Conservation (phyloP, 768 basidiomycete species). For the Tricholoma flavovirens region DNA sequence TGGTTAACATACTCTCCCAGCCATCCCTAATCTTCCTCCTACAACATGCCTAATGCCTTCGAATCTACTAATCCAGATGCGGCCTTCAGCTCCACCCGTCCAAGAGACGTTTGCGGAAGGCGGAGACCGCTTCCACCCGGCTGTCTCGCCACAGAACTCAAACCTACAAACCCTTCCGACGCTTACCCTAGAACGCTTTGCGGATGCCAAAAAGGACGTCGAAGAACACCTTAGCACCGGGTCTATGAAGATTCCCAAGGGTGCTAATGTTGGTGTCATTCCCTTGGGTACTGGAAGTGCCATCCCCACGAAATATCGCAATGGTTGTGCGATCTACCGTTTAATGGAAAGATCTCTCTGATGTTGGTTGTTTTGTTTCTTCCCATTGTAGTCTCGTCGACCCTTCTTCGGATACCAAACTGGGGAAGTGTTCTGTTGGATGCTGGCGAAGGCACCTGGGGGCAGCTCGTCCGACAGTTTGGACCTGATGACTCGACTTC, state of each 20-base stretch:
- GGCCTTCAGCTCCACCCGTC: conserved; percentile 40
- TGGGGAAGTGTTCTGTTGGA: conserved; percentile 80
- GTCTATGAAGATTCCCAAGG: conserved; percentile 26
- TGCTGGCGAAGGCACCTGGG: conserved; percentile 88
- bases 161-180: conserved; percentile 26
- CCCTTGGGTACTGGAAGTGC: conserved; percentile 89
- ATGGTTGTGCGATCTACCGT: conserved; percentile 45
- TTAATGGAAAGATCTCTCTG: background rate
- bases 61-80: conserved; percentile 36
- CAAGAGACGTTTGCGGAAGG: conserved; percentile 24
- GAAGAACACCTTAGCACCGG: conserved; percentile 14
- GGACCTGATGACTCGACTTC: conserved; percentile 38
- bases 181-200: conserved; percentile 33
- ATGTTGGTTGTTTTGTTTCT: background rate
- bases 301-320: conserved; percentile 79
- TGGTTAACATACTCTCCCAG: conserved; percentile 15
- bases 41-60: conserved; percentile 38
- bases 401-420: conserved; percentile 68
- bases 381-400: conserved; percentile 70
- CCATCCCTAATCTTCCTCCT: conserved; percentile 41
- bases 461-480: conserved; percentile 77
- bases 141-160: conserved; percentile 14
- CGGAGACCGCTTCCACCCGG: conserved; percentile 37
- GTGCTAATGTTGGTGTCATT: conserved; percentile 63
- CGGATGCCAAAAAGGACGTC: conserved; percentile 29